Evolutionary conservation across 257 asterid species (phyloP).

Genomic region (Leptodermis oblonga): DNA sequence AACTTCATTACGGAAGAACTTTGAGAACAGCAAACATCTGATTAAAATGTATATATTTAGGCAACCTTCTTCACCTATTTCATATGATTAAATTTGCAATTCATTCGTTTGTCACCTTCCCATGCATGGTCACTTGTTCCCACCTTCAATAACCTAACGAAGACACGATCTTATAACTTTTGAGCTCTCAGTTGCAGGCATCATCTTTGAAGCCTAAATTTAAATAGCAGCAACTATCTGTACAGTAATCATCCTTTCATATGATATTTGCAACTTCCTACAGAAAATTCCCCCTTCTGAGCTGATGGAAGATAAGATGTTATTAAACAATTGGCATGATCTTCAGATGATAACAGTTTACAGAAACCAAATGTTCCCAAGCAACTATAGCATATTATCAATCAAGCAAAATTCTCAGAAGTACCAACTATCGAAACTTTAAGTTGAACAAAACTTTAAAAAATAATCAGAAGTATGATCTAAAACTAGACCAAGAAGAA

Average conservation of each 20-base stretch:
- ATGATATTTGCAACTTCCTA: no score
- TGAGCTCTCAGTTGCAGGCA: neutral
- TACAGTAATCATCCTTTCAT: neutral
- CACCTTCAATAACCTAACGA: neutral
- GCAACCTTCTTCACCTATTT: neutral
- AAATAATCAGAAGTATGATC: neutral
- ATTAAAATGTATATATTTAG: no score
- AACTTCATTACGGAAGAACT: neutral
- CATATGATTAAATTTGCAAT: neutral
- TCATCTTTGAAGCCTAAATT: neutral
- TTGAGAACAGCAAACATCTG: neutral
- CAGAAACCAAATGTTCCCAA: neutral
- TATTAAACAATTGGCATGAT: neutral
- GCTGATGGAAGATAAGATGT: conserved; percentile 1
- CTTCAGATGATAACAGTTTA: neutral
- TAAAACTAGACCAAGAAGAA: neutral
- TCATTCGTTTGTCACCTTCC: no score
- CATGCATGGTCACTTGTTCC: no score
- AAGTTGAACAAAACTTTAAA: neutral
- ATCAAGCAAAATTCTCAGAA: neutral
- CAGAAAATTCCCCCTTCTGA: neutral
- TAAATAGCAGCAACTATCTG: neutral
- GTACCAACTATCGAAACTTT: neutral
- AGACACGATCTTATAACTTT: neutral
- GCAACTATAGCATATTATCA: neutral